These are phyloP conservation scores for Lactifluus subvellereus DNA, from an alignment of 768 basidiomycete species.

Conservation along the genomic window DNA sequence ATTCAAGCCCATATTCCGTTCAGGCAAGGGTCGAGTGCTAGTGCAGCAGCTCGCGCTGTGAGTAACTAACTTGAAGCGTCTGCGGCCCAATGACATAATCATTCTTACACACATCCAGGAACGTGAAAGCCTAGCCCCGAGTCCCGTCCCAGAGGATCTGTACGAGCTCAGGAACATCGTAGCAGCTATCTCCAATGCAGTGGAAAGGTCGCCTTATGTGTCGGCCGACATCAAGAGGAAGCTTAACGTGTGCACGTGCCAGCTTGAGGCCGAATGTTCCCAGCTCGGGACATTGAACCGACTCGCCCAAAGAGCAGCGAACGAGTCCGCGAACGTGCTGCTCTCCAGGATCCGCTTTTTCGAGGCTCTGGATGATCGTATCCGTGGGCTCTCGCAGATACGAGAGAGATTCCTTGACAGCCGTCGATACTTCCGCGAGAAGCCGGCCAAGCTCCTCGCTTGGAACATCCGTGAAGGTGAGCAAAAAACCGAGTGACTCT, in stretches of 20 bases:
- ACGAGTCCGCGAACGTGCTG: slow-evolving; percentile 2
- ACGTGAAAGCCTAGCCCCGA: background rate
- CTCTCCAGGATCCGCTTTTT: slow-evolving; percentile 10
- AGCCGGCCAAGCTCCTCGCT: background rate
- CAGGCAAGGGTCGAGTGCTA: background rate
- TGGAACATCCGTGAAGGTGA: slow-evolving; percentile 2
- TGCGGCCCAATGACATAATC: background rate
- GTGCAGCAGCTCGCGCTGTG: background rate
- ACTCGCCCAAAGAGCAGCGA: background rate
- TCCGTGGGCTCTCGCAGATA: background rate
- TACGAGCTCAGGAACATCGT: slow-evolving; percentile 3
- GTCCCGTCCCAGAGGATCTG: slow-evolving; percentile 4
- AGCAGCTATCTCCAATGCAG: background rate
- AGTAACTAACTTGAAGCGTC: background rate
- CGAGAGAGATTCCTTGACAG: slow-evolving; percentile 8
- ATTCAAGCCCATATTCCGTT: background rate
- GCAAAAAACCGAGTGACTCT: background rate
- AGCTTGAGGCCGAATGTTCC: slow-evolving; percentile 13
- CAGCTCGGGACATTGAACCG: background rate
- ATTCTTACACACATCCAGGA: background rate
- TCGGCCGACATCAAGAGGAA: background rate
- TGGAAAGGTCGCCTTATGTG: background rate
- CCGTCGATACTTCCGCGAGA: background rate
- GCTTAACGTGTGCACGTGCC: background rate
- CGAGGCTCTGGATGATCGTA: background rate